Evolutionary conservation across 768 basidiomycete genomes (phyloP).

Genomic region (Mycena metata): DNA sequence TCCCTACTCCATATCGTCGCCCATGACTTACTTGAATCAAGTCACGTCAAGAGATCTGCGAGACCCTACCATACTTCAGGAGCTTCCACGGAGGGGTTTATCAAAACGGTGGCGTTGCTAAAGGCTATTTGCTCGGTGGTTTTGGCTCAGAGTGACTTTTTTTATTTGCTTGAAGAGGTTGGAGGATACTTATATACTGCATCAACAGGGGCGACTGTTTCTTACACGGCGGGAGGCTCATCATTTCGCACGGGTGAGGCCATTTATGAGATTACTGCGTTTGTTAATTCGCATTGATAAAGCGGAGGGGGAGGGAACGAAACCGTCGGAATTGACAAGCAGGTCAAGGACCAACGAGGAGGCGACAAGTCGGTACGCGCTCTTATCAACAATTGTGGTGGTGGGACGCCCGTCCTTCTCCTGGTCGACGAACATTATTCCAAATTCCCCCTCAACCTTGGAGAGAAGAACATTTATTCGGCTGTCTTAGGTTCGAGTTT

Average conservation of each 20-base stretch:
- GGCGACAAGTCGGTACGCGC: conserved; percentile 1
- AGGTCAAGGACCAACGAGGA: conserved; percentile 1
- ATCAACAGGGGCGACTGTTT: conserved; percentile 18
- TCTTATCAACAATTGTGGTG: conserved; percentile 2
- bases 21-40: not conserved
- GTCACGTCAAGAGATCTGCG: conserved; percentile 28
- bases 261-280: not conserved
- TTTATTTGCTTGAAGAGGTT: not conserved
- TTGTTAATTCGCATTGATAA: not conserved
- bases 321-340: not conserved
- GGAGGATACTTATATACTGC: not conserved
- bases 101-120: conserved; percentile 5
- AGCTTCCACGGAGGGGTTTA: conserved; percentile 29
- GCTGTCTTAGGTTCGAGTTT: conserved; percentile 22
- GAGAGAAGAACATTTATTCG: not conserved
- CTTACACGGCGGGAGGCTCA: conserved; percentile 17
- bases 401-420: conserved; percentile 7
- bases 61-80: conserved; percentile 17
- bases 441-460: conserved; percentile 6
- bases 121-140: conserved; percentile 19
- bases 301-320: conserved; percentile 9
- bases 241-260: conserved; percentile 26
- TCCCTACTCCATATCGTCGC: not conserved
- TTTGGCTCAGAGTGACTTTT: conserved; percentile 11
- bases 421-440: conserved; percentile 17